Evolutionary conservation across 192 early-diverging fungal species (phyloP).

Genomic region (Kickxella alabastrina): DNA sequence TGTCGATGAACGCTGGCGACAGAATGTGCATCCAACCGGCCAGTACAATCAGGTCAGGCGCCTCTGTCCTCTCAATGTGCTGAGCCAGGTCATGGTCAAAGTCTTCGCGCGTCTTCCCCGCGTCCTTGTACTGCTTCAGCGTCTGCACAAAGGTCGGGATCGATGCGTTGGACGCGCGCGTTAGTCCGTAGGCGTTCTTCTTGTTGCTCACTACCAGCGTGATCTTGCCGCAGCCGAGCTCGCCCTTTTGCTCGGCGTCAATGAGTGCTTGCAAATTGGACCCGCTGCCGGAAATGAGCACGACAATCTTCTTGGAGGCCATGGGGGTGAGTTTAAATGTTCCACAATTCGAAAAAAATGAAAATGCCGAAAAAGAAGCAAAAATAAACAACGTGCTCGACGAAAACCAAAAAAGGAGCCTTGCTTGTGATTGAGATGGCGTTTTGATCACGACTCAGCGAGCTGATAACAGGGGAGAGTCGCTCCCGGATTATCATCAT

Average conservation of each 20-base stretch:
- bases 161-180: slow-evolving; percentile 70
- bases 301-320: slow-evolving; percentile 61
- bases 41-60: slow-evolving; percentile 83
- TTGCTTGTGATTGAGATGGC: too few relatives aligned
- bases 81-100: slow-evolving; percentile 85
- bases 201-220: slow-evolving; percentile 88
- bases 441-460: too few relatives aligned
- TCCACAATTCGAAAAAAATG: slow-evolving; percentile 2
- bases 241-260: slow-evolving; percentile 59
- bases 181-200: slow-evolving; percentile 80
- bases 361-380: background rate
- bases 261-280: slow-evolving; percentile 97
- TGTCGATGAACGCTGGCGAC: slow-evolving; percentile 73
- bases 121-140: slow-evolving; percentile 80
- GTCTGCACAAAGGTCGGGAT: slow-evolving; percentile 82
- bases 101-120: slow-evolving; percentile 76
- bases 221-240: slow-evolving; percentile 61
- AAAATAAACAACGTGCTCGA: background rate
- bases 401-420: too few relatives aligned
- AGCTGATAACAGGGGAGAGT: too few relatives aligned
- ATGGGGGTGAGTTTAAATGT: too few relatives aligned
- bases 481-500: too few relatives aligned
- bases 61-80: slow-evolving; percentile 53
- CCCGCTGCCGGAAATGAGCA: slow-evolving; percentile 92
- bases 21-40: slow-evolving; percentile 99